These are phyloP conservation scores for Termitomyces sp. DNA, from an alignment of 768 basidiomycete genomes.

Conservation along the genomic window DNA sequence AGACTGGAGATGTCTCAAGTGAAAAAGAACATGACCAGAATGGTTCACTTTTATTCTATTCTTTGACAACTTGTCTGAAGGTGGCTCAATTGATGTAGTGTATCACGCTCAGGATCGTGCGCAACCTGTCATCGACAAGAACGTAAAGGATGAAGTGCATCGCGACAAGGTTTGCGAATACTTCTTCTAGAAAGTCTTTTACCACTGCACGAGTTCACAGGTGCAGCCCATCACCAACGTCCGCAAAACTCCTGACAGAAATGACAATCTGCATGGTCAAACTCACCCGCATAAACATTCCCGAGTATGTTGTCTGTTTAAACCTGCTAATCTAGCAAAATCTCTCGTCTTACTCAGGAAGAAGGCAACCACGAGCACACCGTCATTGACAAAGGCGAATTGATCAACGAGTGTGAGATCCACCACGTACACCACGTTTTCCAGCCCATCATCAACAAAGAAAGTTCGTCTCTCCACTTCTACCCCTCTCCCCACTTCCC, in stretches of 20 bases:
- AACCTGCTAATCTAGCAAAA: not conserved
- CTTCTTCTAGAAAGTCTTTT: too few species aligned
- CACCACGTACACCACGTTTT: slow-evolving; percentile 34
- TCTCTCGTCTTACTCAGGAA: not conserved
- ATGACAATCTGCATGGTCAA: not conserved
- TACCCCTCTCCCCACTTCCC: not conserved
- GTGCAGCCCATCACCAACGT: not conserved
- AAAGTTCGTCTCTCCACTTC: slow-evolving; percentile 18
- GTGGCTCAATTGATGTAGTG: not conserved
- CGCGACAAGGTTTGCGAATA: not conserved
- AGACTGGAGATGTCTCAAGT: too few species aligned
- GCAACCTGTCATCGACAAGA: not conserved
- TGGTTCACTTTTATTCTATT: not conserved
- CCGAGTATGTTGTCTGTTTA: not conserved
- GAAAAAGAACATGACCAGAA: not conserved
- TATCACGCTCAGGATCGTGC: not conserved
- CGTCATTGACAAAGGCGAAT: slow-evolving; percentile 28
- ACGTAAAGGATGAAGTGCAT: not conserved
- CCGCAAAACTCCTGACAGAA: not conserved
- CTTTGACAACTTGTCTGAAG: not conserved
- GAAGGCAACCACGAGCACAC: slow-evolving; percentile 15
- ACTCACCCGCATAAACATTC: not conserved
- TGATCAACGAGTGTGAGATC: slow-evolving; percentile 24
- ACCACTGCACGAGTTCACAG: not conserved
- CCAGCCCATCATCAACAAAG: slow-evolving; percentile 34